Percentiles rank a stretch among this genome's conserved stretches.
Evolutionary conservation across 169 alveolate species (phyloP).

Genomic region (Plasmodium fragile): DNA sequence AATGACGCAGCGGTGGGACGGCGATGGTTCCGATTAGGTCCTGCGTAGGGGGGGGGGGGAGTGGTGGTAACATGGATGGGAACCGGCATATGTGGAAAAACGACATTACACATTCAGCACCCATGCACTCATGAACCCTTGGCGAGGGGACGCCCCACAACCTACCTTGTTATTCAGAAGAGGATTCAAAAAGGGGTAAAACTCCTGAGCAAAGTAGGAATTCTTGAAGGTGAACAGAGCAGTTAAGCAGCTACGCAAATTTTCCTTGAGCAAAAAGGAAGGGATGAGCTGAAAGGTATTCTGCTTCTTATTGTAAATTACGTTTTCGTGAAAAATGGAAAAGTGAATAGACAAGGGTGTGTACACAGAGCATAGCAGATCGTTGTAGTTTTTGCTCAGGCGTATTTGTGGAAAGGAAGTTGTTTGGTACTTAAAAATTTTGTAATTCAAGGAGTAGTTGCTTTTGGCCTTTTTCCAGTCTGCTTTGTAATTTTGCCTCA

Average conservation of each 20-base stretch:
- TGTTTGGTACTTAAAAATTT: slow-evolving; percentile 71
- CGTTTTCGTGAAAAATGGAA: slow-evolving; percentile 71
- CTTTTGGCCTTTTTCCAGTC: slow-evolving; percentile 27
- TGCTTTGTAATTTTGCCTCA: slow-evolving; percentile 33
- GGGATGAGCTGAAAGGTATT: slow-evolving; percentile 64
- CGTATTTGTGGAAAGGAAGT: slow-evolving; percentile 72
- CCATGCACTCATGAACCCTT: background rate
- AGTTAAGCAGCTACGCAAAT: slow-evolving; percentile 60
- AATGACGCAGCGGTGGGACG: slow-evolving; percentile 68
- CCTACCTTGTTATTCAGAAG: slow-evolving; percentile 65
- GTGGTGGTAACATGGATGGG: background rate
- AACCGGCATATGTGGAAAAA: background rate
- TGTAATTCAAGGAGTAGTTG: slow-evolving; percentile 72
- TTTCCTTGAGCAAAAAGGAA: slow-evolving; percentile 43
- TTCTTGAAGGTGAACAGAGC: slow-evolving; percentile 57
- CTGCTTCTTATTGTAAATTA: slow-evolving; percentile 52
- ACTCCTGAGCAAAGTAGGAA: slow-evolving; percentile 71
- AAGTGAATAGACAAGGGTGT: slow-evolving; percentile 64
- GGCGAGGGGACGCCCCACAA: background rate
- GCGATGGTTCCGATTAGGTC: slow-evolving; percentile 74
- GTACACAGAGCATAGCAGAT: slow-evolving; percentile 28
- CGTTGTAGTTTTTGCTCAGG: slow-evolving; percentile 49
- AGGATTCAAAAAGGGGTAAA: slow-evolving; percentile 69
- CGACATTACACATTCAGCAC: background rate
- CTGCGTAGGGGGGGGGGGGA: background rate